Base-by-base conservation (phyloP, 169 alveolate genomes). In the Plasmodium vinckei region DNA sequence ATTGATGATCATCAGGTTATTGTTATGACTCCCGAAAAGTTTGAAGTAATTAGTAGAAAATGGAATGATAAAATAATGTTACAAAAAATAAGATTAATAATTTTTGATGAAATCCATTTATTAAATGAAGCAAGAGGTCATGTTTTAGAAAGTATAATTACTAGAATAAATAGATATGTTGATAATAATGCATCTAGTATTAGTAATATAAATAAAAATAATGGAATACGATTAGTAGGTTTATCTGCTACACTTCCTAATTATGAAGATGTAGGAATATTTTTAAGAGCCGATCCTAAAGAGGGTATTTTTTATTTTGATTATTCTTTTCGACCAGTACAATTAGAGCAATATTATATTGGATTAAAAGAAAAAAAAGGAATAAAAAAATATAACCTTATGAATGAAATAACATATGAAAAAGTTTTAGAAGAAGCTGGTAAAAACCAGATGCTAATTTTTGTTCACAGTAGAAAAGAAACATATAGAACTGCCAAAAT, bases 221-320 rank as follows among this genome's bases (percentile, higher is more conserved):
- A 59, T 1, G 12, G 27, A 9, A 71, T 65, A 4, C 87, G 94
- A 33, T 54, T 98, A 33, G 99, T 99, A 12, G 99, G 99, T 1
- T 94, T 99, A 47, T 98, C 99, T n/a, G 99, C 99, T 1, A 99
- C 99, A 0, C 92, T 99, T 64, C 99, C 99, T 25, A 99, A 99
- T 94, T 98, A 97, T 94, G 95, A 95, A 59, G 99, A 99, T 92
- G 99, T 99, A 19, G 99, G 99, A 9, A 95, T 95, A 54, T 98
- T 99, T 87, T 94, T 99, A 63, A 94, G 99, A 72, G 99, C 98
- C 2, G 72, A 96, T 23, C 71, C 90, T 13, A 96, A 95, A 44
- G 93, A 92, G 79, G 99, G 99, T 2, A 94, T 98, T 54, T 98
- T 96, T 93, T 96, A 97, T 87, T 99, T 99, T 91, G 99, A 99